Evolutionary conservation across 805 yeast genomes (phyloP).

Genomic region (Sungouiella blattae): DNA sequence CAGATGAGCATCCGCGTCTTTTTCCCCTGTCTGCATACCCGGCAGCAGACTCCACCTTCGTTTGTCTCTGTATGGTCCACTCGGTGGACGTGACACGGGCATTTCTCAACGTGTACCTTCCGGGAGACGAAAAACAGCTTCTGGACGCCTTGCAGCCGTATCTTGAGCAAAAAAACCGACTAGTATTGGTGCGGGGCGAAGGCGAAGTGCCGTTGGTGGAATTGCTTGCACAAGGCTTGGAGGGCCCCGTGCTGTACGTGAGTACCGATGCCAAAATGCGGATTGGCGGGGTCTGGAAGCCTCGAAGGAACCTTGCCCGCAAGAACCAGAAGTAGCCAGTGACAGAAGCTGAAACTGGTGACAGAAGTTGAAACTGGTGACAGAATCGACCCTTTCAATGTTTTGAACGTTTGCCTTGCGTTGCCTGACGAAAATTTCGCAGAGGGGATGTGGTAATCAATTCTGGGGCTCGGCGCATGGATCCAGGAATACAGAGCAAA

Average conservation of each 20-base stretch:
- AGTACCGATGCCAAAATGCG: constrained; percentile 31
- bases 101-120: constrained; percentile 56
- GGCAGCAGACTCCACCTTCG: constrained; percentile 21
- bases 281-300: constrained; percentile 56
- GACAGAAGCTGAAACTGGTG: no score
- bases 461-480: no score
- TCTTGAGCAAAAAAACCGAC: constrained; percentile 16
- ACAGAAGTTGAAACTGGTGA: no score
- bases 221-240: constrained; percentile 27
- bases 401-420: no score
- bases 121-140: constrained; percentile 22
- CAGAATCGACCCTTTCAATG: no score
- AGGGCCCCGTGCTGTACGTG: constrained; percentile 16
- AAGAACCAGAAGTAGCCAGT: constrained; percentile 7
- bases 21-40: background rate
- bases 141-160: constrained; percentile 8
- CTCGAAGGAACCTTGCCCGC: constrained; percentile 31
- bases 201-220: constrained; percentile 65
- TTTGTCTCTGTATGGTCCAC: constrained; percentile 63
- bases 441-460: no score
- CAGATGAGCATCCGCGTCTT: background rate
- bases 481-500: no score
- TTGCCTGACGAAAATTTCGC: no score
- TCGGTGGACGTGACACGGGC: constrained; percentile 45
- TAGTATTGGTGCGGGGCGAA: constrained; percentile 57